phyloP scores from a whole-genome alignment of 176 grass and related monocot genomes.

The Lolium perenne region DNA sequence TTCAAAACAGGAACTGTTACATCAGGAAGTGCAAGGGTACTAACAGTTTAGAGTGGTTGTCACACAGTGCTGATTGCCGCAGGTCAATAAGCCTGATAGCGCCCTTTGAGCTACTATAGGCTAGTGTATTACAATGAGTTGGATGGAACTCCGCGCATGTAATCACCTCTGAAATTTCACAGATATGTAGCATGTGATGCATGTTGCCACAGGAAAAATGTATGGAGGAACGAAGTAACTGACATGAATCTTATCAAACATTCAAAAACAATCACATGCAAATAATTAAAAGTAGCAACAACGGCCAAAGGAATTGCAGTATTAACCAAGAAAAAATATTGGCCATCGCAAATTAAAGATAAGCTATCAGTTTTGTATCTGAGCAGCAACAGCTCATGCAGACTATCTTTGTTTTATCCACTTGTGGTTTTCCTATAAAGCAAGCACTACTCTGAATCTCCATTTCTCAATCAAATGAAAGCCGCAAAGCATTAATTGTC shows the following conservation, averaged over 20 bases:
- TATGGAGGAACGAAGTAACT: background rate
- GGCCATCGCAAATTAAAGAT: slow-evolving; percentile 23
- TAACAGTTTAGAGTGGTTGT: slow-evolving; percentile 86
- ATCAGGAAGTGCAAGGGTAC: slow-evolving; percentile 53
- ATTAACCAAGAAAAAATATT: slow-evolving; percentile 33
- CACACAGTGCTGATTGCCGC: slow-evolving; percentile 88
- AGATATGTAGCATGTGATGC: slow-evolving; percentile 47
- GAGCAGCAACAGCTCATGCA: slow-evolving; percentile 18
- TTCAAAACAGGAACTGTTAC: slow-evolving; percentile 41
- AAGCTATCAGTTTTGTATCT: slow-evolving; percentile 8
- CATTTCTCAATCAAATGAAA: slow-evolving; percentile 12
- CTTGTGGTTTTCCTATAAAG: slow-evolving; percentile 29
- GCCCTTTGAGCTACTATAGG: slow-evolving; percentile 97
- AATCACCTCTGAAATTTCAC: slow-evolving; percentile 89
- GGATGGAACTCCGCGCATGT: slow-evolving; percentile 94
- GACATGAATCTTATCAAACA: slow-evolving; percentile 28
- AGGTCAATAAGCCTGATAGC: slow-evolving; percentile 90
- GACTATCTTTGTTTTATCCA: slow-evolving; percentile 4
- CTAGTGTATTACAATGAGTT: slow-evolving; percentile 82
- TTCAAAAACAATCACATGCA: slow-evolving; percentile 1
- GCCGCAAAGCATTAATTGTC: background rate
- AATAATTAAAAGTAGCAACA: slow-evolving; percentile 23
- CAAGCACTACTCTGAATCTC: background rate
- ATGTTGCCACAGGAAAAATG: slow-evolving; percentile 27
- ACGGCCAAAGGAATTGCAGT: slow-evolving; percentile 25